Percentiles rank a stretch among this genome's conserved stretches.
These are phyloP conservation scores for Pythium monospermum DNA, from an alignment of 352 stramenopile species.

Conservation along the genomic window DNA sequence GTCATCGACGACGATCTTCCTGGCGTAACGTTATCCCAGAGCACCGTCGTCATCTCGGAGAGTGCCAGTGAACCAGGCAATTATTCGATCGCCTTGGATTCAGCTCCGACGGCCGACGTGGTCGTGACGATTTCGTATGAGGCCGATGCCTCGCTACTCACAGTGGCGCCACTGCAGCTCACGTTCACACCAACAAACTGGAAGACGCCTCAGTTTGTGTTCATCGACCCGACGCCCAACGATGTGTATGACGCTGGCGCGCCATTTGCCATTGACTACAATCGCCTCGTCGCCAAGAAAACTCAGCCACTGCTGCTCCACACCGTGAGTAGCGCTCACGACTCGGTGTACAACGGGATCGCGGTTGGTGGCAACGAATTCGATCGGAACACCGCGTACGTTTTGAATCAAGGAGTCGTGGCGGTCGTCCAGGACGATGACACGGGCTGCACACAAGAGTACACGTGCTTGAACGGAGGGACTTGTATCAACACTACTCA, in stretches of 20 bases:
- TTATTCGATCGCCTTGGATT: slow-evolving; percentile 60
- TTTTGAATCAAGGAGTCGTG: slow-evolving; percentile 34
- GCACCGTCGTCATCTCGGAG: slow-evolving; percentile 36
- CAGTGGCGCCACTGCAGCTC: slow-evolving; percentile 32
- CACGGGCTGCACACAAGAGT: slow-evolving; percentile 59
- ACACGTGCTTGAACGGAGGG: slow-evolving; percentile 44
- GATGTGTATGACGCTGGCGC: slow-evolving; percentile 41
- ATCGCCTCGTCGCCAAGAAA: slow-evolving; percentile 43
- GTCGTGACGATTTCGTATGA: slow-evolving; percentile 42
- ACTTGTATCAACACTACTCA: slow-evolving; percentile 32
- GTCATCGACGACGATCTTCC: slow-evolving; percentile 66
- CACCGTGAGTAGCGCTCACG: slow-evolving; percentile 29
- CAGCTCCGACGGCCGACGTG: slow-evolving; percentile 43
- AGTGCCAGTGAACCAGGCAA: slow-evolving; percentile 29
- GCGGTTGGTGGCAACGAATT: slow-evolving; percentile 45
- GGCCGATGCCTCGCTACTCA: slow-evolving; percentile 30
- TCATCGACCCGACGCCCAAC: slow-evolving; percentile 39
- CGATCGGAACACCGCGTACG: slow-evolving; percentile 25
- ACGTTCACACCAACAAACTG: slow-evolving; percentile 47
- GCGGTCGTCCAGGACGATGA: slow-evolving; percentile 55
- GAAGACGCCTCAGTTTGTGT: slow-evolving; percentile 44
- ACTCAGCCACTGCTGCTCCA: slow-evolving; percentile 42
- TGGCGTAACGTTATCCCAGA: slow-evolving; percentile 44
- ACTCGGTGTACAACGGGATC: slow-evolving; percentile 39
- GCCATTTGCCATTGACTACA: slow-evolving; percentile 50